Evolutionary conservation across 2,329 filamentous ascomycete genomes (phyloP), one percentile per base, ranked within the genome.

Genomic region (Pestalotiopsis sp.): DNA sequence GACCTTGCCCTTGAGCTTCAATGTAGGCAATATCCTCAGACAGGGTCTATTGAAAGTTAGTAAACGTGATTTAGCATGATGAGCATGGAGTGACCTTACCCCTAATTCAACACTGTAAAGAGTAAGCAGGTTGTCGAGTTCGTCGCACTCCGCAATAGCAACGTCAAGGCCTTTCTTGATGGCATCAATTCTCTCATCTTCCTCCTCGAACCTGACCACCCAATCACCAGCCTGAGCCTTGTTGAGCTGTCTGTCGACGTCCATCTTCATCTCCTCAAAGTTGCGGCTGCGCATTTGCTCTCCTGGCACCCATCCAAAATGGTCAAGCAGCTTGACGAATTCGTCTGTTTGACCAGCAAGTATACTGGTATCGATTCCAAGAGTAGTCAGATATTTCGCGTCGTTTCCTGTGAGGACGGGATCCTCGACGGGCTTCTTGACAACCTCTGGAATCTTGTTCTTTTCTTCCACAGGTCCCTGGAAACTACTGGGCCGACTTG

Each of bases 11-110:
- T 80, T 99, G 96, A 2, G 96, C 94, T 82, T 99, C 96, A 72
- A 99, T 98, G 78, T 97, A 98, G 3, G 94, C 91, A 74, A 99
- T 97, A 75, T 99, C 96, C 64, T 98, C 95, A 68, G 95, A 94
- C 38, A 99, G 86, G 63, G 95, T 98, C 92, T 97, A 76, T 27
- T 36, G 17, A 4, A n/a, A 11, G 69, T 80, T 70, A 81, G 77
- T 58, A 64, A 25, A 61, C 67, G 20, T 17, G 14, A 67, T 14
- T 7, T 11, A 17, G 12, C 23, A 63, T 49, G 39, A 36, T 27
- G 23, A 49, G 49, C 57, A 49, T 12, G 45, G 17, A 11, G 25
- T 9, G 68, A 20, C 82, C 92, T 84, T 86, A 95, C 93, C 75
- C 93, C 94, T 70, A 99, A 85, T 80, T 99, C 96, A 31, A 98